Evolutionary conservation across 2,329 filamentous ascomycete species (phyloP).

Genomic region (Hymenoscyphus occultus): DNA sequence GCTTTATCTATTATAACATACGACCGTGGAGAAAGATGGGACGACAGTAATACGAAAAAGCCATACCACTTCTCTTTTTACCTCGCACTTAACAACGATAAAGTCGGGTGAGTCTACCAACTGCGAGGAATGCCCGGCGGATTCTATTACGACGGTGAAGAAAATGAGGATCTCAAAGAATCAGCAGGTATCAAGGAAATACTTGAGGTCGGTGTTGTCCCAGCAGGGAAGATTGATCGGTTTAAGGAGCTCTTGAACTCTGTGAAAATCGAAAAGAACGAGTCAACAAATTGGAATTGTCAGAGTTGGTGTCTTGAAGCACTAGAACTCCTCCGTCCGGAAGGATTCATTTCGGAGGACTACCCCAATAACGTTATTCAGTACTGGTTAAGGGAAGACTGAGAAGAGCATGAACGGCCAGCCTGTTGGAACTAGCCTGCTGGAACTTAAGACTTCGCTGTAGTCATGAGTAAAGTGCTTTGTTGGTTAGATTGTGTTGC

Average conservation of each 20-base stretch:
- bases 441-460: too few relatives aligned
- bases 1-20: slow-evolving; percentile 2
- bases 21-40: background rate
- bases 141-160: background rate
- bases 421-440: too few relatives aligned
- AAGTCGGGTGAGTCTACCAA: background rate
- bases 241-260: background rate
- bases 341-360: slow-evolving; percentile 1
- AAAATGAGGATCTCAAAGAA: background rate
- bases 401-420: too few relatives aligned
- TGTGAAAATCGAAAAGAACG: background rate
- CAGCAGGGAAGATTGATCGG: background rate
- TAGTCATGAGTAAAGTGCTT: too few relatives aligned
- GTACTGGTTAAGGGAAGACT: background rate
- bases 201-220: background rate
- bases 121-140: slow-evolving; percentile 3
- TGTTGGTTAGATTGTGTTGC: too few relatives aligned
- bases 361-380: background rate
- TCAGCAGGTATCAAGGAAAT: background rate
- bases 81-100: background rate
- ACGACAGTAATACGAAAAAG: background rate
- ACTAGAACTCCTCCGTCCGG: background rate
- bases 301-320: slow-evolving; percentile 5
- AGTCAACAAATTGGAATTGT: slow-evolving; percentile 6
- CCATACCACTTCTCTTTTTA: slow-evolving; percentile 5